These are phyloP conservation scores for Boletus albobrunnescens DNA, from an alignment of 1,284 basidiomycete species.

Conservation along the genomic window DNA sequence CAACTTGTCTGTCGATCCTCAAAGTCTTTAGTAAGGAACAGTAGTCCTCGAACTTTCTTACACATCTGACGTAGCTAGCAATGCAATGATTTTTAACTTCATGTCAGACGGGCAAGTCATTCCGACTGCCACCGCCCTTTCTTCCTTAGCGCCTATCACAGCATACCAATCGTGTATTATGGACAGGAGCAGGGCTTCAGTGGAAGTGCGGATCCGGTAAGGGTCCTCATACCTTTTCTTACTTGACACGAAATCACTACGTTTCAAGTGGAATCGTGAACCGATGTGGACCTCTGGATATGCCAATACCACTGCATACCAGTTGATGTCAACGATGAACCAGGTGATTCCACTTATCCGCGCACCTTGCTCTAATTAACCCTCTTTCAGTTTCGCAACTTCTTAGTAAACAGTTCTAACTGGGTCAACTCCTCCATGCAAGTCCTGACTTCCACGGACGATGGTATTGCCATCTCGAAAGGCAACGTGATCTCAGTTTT, in stretches of 20 bases:
- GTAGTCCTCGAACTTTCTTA: background rate
- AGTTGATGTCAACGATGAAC: conserved; percentile 64
- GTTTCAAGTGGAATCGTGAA: conserved; percentile 62
- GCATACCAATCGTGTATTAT: conserved; percentile 77
- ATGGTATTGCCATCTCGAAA: conserved; percentile 69
- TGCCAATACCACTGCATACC: conserved; percentile 55
- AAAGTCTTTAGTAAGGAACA: conserved; percentile 52
- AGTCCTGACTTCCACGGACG: conserved; percentile 53
- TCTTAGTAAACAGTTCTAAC: conserved; percentile 58
- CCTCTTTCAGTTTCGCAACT: conserved; percentile 55
- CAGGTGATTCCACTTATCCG: conserved; percentile 34
- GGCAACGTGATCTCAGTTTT: conserved; percentile 66
- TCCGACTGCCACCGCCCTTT: conserved; percentile 10
- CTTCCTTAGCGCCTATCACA: conserved; percentile 32
- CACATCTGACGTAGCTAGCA: conserved; percentile 37
- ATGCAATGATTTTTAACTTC: conserved; percentile 65
- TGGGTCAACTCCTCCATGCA: conserved; percentile 58
- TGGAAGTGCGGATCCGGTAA: conserved; percentile 59
- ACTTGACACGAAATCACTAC: background rate
- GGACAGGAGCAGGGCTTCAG: conserved; percentile 70
- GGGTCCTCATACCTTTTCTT: background rate
- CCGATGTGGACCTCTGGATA: conserved; percentile 75
- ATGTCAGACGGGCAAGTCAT: conserved; percentile 52
- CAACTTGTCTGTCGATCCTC: conserved; percentile 58
- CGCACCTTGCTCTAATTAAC: background rate